A percentile compares a stretch with the other conserved stretches of the same genome.
Conservation (phyloP, 306 rosid genomes). For the Sicyos baderoa region DNA sequence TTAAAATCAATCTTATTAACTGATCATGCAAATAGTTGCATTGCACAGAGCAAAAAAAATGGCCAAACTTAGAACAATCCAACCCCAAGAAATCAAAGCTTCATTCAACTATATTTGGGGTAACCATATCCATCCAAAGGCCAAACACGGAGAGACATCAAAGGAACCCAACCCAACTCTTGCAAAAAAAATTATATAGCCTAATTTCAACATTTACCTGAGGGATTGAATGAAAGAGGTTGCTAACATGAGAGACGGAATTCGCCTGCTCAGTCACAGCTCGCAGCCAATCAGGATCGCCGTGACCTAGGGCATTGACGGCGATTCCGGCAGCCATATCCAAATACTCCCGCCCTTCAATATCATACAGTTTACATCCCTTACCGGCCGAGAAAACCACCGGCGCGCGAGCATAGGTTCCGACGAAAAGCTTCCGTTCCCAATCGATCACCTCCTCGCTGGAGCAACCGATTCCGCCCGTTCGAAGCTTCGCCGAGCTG, state of each 20-base stretch:
- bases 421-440: constrained; percentile 56
- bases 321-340: constrained; percentile 77
- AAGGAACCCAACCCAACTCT: too few relatives aligned
- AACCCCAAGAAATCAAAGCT: too few relatives aligned
- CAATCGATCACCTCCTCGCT: constrained; percentile 51
- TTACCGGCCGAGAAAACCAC: constrained; percentile 61
- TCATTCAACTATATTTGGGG: too few relatives aligned
- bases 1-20: too few relatives aligned
- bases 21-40: too few relatives aligned
- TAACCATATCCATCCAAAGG: too few relatives aligned
- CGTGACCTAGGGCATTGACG: constrained; percentile 76
- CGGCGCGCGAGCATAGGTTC: constrained; percentile 74
- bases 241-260: constrained; percentile 74
- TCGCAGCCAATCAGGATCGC: constrained; percentile 65
- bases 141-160: too few relatives aligned
- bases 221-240: constrained; percentile 57
- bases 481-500: background rate
- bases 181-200: too few relatives aligned
- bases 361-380: constrained; percentile 68
- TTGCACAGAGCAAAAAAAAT: too few relatives aligned
- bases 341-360: constrained; percentile 67
- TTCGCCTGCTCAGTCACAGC: constrained; percentile 67
- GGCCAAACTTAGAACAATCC: too few relatives aligned
- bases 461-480: background rate
- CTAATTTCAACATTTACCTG: constrained; percentile 35